Conservation (phyloP, 176 grass and related monocot species). For the Carex myosuroides region DNA sequence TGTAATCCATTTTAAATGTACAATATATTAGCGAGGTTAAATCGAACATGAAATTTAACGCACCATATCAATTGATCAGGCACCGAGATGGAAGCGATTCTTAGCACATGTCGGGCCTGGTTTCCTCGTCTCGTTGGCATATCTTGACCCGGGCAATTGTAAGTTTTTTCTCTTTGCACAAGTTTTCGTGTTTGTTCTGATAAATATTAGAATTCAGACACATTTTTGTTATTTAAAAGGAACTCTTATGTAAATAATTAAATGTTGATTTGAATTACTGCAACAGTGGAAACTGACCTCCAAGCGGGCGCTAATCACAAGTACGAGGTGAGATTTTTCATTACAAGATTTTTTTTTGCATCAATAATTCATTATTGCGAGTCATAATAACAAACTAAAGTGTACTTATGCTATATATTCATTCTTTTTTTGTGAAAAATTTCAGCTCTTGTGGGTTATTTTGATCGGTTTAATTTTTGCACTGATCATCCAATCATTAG, state of each 20-base stretch:
- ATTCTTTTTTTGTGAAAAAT: neutral
- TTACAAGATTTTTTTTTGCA: neutral
- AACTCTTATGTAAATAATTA: neutral
- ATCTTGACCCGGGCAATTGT: slow-evolving; percentile 83
- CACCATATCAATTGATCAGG: slow-evolving; percentile 17
- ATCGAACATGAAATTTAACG: neutral
- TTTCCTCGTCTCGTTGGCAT: slow-evolving; percentile 71
- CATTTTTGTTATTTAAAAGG: neutral
- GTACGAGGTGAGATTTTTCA: slow-evolving; percentile 52
- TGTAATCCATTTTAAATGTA: neutral
- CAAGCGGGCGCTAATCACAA: slow-evolving; percentile 80
- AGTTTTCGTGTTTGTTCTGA: neutral
- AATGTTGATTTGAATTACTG: slow-evolving; percentile 8
- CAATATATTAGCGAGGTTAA: neutral
- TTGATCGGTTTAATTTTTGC: slow-evolving; percentile 83
- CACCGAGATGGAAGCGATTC: slow-evolving; percentile 54
- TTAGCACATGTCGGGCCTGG: slow-evolving; percentile 68
- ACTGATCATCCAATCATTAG: slow-evolving; percentile 73
- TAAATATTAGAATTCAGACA: neutral
- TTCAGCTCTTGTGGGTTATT: slow-evolving; percentile 87
- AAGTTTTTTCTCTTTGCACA: slow-evolving; percentile 9
- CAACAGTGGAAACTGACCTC: slow-evolving; percentile 85
- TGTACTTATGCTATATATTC: neutral
- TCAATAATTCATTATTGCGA: neutral
- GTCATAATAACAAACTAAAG: neutral